Evolutionary conservation across 345 rosid species (phyloP).

Genomic region (Brassica juncea): DNA sequence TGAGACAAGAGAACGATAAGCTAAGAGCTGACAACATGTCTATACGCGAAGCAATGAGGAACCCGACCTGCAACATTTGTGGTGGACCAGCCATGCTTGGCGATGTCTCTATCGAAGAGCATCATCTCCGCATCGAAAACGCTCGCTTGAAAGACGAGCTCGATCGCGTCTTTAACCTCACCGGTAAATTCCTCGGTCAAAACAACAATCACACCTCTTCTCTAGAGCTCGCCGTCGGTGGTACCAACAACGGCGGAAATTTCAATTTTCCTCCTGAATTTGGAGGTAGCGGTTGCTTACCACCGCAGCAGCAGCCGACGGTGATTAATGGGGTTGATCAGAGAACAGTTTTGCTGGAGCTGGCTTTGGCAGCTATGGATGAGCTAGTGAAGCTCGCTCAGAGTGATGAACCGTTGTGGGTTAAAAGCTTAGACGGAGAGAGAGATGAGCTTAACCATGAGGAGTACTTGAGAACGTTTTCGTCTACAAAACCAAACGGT

Average conservation of each 20-base stretch:
- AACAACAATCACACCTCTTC: constrained; percentile 49
- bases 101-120: constrained; percentile 82
- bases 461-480: constrained; percentile 56
- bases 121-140: constrained; percentile 90
- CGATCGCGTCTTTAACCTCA: constrained; percentile 82
- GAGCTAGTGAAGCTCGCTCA: constrained; percentile 67
- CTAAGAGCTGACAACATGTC: constrained; percentile 88
- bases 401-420: constrained; percentile 62
- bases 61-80: constrained; percentile 80
- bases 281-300: constrained; percentile 32
- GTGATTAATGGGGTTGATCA: constrained; percentile 56
- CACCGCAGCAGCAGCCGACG: constrained; percentile 30
- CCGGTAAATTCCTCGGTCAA: constrained; percentile 88
- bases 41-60: constrained; percentile 92
- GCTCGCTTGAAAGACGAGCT: constrained; percentile 86
- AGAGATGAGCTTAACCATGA: constrained; percentile 61
- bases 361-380: constrained; percentile 68
- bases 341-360: constrained; percentile 78
- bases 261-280: constrained; percentile 40
- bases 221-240: constrained; percentile 82
- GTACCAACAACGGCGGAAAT: constrained; percentile 44
- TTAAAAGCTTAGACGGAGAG: constrained; percentile 52
- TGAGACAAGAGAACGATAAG: constrained; percentile 94
- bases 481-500: constrained; percentile 48
- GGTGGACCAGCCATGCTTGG: constrained; percentile 90